phyloP scores from a whole-genome alignment of 805 yeast species.

The Ogataea wickerhamii region DNA sequence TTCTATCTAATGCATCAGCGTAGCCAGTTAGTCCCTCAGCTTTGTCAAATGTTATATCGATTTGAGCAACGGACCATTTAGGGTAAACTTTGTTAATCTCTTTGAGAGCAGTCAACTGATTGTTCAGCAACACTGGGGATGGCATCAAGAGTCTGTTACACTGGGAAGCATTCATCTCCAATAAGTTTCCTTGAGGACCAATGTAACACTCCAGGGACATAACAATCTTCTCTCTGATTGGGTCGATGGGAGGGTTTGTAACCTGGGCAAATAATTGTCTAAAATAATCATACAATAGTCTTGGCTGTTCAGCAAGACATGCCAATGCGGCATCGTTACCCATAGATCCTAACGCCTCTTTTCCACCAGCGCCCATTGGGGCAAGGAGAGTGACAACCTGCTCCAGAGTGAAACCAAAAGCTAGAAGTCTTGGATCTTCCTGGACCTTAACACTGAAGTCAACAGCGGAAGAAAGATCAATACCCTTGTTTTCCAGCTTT shows the following conservation, averaged over 20 bases:
- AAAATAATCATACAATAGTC: slow-evolving; percentile 86
- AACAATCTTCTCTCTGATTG: slow-evolving; percentile 93
- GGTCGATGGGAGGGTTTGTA: slow-evolving; percentile 98
- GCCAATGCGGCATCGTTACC: slow-evolving; percentile 97
- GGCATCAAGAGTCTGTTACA: slow-evolving; percentile 82
- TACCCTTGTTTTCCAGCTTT: slow-evolving; percentile 48
- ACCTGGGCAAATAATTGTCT: slow-evolving; percentile 97
- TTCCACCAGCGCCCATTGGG: slow-evolving; percentile 91
- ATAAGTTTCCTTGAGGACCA: slow-evolving; percentile 96
- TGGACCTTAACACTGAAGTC: slow-evolving; percentile 50
- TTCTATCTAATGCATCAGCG: slow-evolving; percentile 75
- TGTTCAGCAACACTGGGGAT: slow-evolving; percentile 75
- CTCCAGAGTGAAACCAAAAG: slow-evolving; percentile 93
- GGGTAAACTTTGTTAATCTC: slow-evolving; percentile 76
- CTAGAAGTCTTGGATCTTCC: slow-evolving; percentile 75
- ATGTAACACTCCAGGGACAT: slow-evolving; percentile 96
- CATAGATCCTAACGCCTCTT: slow-evolving; percentile 97
- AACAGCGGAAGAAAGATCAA: slow-evolving; percentile 25
- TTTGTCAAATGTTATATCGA: slow-evolving; percentile 87
- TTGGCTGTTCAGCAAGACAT: slow-evolving; percentile 90
- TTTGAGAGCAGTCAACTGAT: slow-evolving; percentile 71
- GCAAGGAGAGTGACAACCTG: slow-evolving; percentile 78
- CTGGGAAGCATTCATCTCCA: slow-evolving; percentile 89
- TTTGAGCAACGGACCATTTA: slow-evolving; percentile 74
- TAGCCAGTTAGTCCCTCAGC: slow-evolving; percentile 84